Evolutionary conservation across 208 protist species (phyloP).

Genomic region (Wallacemonas sp.): DNA sequence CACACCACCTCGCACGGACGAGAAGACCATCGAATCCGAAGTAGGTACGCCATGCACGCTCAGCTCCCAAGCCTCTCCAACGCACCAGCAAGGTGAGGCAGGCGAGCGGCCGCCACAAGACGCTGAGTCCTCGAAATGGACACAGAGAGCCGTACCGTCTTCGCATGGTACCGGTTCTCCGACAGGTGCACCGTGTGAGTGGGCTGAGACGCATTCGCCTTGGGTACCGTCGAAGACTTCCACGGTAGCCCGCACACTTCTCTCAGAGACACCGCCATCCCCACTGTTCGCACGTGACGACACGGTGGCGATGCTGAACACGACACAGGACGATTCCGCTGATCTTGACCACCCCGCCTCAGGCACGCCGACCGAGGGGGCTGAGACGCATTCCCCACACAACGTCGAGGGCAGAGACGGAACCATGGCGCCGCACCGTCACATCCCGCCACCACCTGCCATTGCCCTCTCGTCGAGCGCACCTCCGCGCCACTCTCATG

Average conservation of each 20-base stretch:
- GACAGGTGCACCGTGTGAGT: neutral
- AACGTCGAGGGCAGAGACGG: too few relatives aligned
- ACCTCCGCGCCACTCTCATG: neutral
- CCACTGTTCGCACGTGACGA: neutral
- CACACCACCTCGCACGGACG: neutral
- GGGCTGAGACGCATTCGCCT: neutral
- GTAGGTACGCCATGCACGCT: slow-evolving; percentile 11
- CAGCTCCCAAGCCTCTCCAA: slow-evolving; percentile 7
- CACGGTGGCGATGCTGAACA: slow-evolving; percentile 5
- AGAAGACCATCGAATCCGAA: slow-evolving; percentile 9
- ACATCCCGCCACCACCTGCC: neutral
- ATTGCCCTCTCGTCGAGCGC: neutral
- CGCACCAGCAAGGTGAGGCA: neutral
- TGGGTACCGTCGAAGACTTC: neutral
- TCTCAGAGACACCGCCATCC: slow-evolving; percentile 5
- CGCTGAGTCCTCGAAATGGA: neutral
- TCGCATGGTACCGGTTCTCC: neutral
- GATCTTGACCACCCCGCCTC: too few relatives aligned
- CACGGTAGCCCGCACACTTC: neutral
- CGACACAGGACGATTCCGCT: too few relatives aligned
- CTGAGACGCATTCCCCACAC: too few relatives aligned
- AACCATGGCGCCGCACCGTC: too few relatives aligned
- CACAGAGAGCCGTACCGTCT: neutral
- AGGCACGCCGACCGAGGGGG: too few relatives aligned
- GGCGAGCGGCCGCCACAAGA: too few relatives aligned